Evolutionary conservation across 768 basidiomycete genomes (phyloP).

Genomic region (Russula lepida): DNA sequence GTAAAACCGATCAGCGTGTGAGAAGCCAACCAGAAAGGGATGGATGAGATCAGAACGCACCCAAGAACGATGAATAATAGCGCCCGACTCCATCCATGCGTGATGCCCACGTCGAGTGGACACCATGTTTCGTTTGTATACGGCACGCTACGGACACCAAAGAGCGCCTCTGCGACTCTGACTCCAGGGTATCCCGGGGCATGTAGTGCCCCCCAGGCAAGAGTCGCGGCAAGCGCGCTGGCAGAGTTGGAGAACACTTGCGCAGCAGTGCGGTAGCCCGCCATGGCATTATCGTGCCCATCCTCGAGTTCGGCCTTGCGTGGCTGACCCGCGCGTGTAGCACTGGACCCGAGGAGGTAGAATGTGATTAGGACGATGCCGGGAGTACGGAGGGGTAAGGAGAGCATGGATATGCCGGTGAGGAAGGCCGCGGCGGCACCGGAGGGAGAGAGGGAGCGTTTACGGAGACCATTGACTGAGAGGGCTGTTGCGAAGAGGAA

Average conservation of each 20-base stretch:
- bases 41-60: conserved; percentile 30
- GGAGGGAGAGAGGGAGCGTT: conserved; percentile 64
- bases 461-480: conserved; percentile 60
- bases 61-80: conserved; percentile 61
- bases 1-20: background rate
- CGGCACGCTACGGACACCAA: conserved; percentile 18
- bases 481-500: conserved; percentile 45
- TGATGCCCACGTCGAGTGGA: conserved; percentile 39
- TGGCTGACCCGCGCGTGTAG: conserved; percentile 80
- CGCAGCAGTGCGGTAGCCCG: conserved; percentile 66
- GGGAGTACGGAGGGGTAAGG: conserved; percentile 56
- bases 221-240: conserved; percentile 48
- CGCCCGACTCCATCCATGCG: conserved; percentile 47
- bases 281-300: conserved; percentile 55
- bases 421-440: conserved; percentile 72
- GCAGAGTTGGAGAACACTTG: conserved; percentile 82
- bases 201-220: conserved; percentile 58
- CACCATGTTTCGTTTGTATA: conserved; percentile 52
- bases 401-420: conserved; percentile 67
- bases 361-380: conserved; percentile 63
- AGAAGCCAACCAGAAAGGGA: background rate
- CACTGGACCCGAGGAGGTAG: conserved; percentile 72
- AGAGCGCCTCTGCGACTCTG: conserved; percentile 13
- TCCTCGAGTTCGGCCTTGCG: conserved; percentile 71
- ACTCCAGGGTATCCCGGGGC: conserved; percentile 33